Evolutionary conservation across 371 early-diverging fungal species (phyloP), one percentile per base, ranked within the genome.

Genomic region (Syncephalis plumigaleata): DNA sequence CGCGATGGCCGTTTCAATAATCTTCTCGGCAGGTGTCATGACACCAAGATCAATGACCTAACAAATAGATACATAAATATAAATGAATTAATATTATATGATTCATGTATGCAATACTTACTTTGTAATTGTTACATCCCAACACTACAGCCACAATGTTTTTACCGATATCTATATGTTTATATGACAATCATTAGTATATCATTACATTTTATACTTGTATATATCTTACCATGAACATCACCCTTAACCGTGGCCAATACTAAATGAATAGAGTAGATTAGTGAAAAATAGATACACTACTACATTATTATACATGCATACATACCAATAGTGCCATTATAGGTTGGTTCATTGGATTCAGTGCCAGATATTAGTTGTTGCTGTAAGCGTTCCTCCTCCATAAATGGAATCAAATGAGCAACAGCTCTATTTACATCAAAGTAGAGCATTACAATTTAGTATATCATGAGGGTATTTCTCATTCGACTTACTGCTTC

Each of bases 401-500:
- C 87, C 81, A 92, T 92, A 52, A 71, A 87, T 1, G 91, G 91
- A 27, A 91, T 86, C 52, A 92, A 66, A 49, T 91, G 86, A 16
- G 91, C 91, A 4, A 92, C 93, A 11, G 93, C 92, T 54, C 79
- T 84, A 54, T 91, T 91, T n/a, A n/a, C n/a, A 91, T 90, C 90
- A 23, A 88, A 67, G 57, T 67, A 66, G 25, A 9, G 21, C 31
- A 7, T 31, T 7, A 11, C 11, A 31, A 31, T 31, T 31, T 11
- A n/a, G n/a, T 26, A 16, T 24, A n/a, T 11, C 11, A 31, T 31
- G 4, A 31, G 11, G 4, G 11, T 7, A 7, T 31, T 31, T 4
- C 4, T 31, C 31, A 11, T 31, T 31, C 11, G 11, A 31, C 31
- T 31, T 31, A 31, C 40, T 40, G 16, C 40, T 40, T 40, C 40